A percentile compares a stretch with the other conserved stretches of the same genome.
Conservation (phyloP, 2,329 filamentous ascomycete genomes). For the Orbilia blumenaviensis region DNA sequence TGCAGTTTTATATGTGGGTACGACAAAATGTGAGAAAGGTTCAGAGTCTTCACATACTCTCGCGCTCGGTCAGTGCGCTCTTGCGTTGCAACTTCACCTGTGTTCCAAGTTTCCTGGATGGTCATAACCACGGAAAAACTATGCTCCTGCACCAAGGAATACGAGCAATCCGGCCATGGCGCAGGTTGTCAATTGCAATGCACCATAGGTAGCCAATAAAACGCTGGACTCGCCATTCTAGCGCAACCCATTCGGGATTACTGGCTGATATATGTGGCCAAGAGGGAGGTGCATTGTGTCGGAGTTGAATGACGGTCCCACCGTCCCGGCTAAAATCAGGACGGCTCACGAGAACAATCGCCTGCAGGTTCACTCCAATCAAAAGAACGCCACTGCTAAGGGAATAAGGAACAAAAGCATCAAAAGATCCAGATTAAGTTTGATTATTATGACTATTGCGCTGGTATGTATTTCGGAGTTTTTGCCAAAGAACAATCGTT, state of each 20-base stretch:
- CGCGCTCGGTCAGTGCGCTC: constrained; percentile 21
- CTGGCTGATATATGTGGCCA: constrained; percentile 12
- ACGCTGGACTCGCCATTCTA: constrained; percentile 22
- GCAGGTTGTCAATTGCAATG: constrained; percentile 18
- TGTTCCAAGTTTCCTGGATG: neutral
- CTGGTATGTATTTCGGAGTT: constrained; percentile 12
- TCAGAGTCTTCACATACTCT: neutral
- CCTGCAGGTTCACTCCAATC: constrained; percentile 41
- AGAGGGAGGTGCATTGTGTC: constrained; percentile 27
- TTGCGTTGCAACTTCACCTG: constrained; percentile 20
- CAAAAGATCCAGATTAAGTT: constrained; percentile 38
- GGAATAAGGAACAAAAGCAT: constrained; percentile 10
- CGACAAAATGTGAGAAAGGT: neutral
- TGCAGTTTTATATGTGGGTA: constrained; percentile 49
- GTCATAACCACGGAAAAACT: constrained; percentile 46
- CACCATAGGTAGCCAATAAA: constrained; percentile 17
- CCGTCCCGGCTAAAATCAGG: constrained; percentile 46
- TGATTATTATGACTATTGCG: constrained; percentile 24
- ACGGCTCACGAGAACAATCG: constrained; percentile 43
- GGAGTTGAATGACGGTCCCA: constrained; percentile 44
- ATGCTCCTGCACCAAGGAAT: constrained; percentile 44
- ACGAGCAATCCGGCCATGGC: constrained; percentile 41
- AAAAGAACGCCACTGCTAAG: constrained; percentile 43
- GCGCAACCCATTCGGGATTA: constrained; percentile 29
- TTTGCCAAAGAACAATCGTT: constrained; percentile 7